A percentile compares a stretch with the other conserved stretches of the same genome.
phyloP scores from a whole-genome alignment of 2,329 filamentous ascomycete genomes.

The Penicillium sp. region DNA sequence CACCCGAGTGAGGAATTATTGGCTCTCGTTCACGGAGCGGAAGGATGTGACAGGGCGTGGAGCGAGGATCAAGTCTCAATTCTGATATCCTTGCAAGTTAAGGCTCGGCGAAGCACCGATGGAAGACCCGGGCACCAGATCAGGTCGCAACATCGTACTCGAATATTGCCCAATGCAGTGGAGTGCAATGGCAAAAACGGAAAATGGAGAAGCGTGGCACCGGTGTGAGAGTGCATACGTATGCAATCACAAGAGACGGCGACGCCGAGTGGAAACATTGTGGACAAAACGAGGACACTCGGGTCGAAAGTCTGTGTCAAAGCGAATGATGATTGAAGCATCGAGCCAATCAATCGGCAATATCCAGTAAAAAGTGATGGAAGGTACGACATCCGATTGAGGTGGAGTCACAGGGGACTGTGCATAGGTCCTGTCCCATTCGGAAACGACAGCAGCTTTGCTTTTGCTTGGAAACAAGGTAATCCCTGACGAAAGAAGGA shows the following conservation, averaged over 20 bases:
- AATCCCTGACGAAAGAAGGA: slow-evolving; percentile 21
- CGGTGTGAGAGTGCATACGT: slow-evolving; percentile 14
- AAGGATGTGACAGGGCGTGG: slow-evolving; percentile 28
- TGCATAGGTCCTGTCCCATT: slow-evolving; percentile 22
- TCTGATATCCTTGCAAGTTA: slow-evolving; percentile 19
- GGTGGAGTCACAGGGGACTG: slow-evolving; percentile 18
- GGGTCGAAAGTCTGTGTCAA: slow-evolving; percentile 17
- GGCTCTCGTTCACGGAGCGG: slow-evolving; percentile 28
- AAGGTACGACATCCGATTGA: slow-evolving; percentile 11
- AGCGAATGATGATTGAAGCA: slow-evolving; percentile 15
- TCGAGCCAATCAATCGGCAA: slow-evolving; percentile 19
- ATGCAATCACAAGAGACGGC: slow-evolving; percentile 25
- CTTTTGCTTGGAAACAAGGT: slow-evolving; percentile 24
- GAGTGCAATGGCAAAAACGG: slow-evolving; percentile 9
- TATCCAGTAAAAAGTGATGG: slow-evolving; percentile 3
- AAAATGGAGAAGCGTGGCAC: slow-evolving; percentile 8
- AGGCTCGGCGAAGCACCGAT: slow-evolving; percentile 10
- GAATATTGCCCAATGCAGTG: slow-evolving; percentile 16
- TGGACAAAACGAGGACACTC: slow-evolving; percentile 8
- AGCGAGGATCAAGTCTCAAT: slow-evolving; percentile 16
- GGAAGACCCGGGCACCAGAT: slow-evolving; percentile 15
- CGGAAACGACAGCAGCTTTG: slow-evolving; percentile 20
- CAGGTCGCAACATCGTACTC: slow-evolving; percentile 23
- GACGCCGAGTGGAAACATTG: slow-evolving; percentile 12
- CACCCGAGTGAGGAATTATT: slow-evolving; percentile 29